Evolutionary conservation across 176 grass and related monocot species (phyloP), one percentile per base, ranked within the genome.

Genomic region (Eragrostis nindensis): DNA sequence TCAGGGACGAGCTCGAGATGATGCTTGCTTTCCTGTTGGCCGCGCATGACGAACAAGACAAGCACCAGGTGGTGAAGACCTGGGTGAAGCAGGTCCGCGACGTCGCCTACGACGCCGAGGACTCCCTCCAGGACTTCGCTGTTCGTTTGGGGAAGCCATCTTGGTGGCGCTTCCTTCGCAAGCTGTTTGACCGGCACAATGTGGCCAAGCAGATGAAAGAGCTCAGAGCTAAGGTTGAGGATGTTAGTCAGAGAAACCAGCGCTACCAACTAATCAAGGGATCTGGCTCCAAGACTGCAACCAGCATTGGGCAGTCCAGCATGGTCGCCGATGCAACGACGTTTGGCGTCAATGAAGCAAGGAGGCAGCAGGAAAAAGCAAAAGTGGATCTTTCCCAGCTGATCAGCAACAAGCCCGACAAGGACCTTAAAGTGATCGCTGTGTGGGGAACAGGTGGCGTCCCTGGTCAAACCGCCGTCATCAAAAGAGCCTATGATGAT

Each of bases 31-130:
- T 86, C 55, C 68, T 86, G 32, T 30, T 26, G 32, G 71, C 2
- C 7, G 42, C 30, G 5, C 38, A 26, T 24, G 60, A 62, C 7
- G 44, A 85, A 15, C 32, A 11, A 8, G 25, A 7, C 7, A 48
- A 76, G 29, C 6, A 15, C 65, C 47, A 19, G 11, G 29, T 70
- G 0, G 6, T 80, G 46, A 84, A 11, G 16, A 47, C 29, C 6
- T 81, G 81, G 81, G 49, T 89, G 46, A 64, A 76, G 60, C 82
- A 85, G 10, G 82, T 89, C 2, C 43, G 47, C 0, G 87, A 89
- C 5, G 27, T 89, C 3, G 49, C 76, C 21, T 89, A 60, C 39
- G 82, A 85, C 44, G 74, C 40, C 25, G 81, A 89, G 81, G 87
- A 84, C 64, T 52, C 24, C 49, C 75, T 89, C 59, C 32, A 76